Base-by-base conservation (phyloP, 1,284 basidiomycete species). In the Macrocystidia cucumis region DNA sequence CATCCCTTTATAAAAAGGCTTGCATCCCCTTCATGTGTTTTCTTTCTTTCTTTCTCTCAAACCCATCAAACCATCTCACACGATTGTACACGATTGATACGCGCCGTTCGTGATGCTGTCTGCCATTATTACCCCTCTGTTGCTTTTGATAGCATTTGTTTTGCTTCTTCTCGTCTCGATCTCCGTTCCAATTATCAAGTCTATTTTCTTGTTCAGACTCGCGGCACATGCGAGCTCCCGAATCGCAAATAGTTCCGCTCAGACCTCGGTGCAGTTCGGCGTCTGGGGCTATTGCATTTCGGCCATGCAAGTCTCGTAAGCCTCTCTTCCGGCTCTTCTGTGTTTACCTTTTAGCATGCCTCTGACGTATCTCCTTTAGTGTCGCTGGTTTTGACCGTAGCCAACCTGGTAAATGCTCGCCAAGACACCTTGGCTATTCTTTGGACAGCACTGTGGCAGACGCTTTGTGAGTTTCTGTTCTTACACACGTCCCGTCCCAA, bases 201-300 rank as follows among this genome's bases (percentile, higher is more conserved):
- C 58, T 42, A 67, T 78, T 34, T 72, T 61, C 53, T 58, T 78
- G 39, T 71, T 76, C 49, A 56, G 55, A 29, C 55, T 76, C 18
- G 46, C 59, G n/a, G 63, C 60, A 8, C 49, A 60, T 32, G 50
- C 58, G 39, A 49, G 48, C 16, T 52, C 57, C 3, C 47, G 52
- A 25, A 32, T 67, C 29, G 43, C 67, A 21, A 45, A 58, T 36
- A 54, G 60, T 31, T 52, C 52, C 18, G 64, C 62, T 13, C 52
- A 42, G 14, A 67, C 54, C 11, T 52, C 49, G 29, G 66, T 65
- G 41, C 57, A 53, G 27, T 74, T 78, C 51, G 74, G 74, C 39
- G 63, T 75, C 36, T 80, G 68, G 67, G 76, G 77, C 22, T 80
- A 75, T 50, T 78, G 75, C 52, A 53, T 63, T 20, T 68, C 67